Evolutionary conservation across 1,139 yeast species (phyloP).

Genomic region (Pichia sp.): DNA sequence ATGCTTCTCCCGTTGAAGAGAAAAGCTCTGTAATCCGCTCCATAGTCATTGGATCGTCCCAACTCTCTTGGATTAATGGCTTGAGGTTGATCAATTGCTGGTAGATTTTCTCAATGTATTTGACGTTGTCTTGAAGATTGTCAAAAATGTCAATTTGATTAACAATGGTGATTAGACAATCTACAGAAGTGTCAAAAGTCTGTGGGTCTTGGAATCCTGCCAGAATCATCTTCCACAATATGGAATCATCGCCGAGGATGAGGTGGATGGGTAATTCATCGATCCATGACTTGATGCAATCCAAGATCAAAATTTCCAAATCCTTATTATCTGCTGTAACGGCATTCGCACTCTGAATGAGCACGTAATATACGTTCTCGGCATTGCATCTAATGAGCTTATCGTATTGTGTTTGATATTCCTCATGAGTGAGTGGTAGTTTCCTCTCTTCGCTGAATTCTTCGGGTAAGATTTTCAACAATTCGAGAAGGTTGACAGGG

Average conservation of each 20-base stretch:
- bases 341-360: slow-evolving; percentile 42
- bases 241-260: slow-evolving; percentile 37
- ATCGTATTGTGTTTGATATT: slow-evolving; percentile 56
- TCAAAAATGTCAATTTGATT: slow-evolving; percentile 56
- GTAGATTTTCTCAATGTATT: slow-evolving; percentile 60
- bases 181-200: slow-evolving; percentile 81
- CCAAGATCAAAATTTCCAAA: slow-evolving; percentile 42
- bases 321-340: slow-evolving; percentile 24
- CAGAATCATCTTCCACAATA: slow-evolving; percentile 63
- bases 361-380: slow-evolving; percentile 55
- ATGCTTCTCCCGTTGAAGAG: slow-evolving; percentile 91
- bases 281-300: slow-evolving; percentile 85
- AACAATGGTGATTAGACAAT: slow-evolving; percentile 72
- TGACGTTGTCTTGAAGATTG: slow-evolving; percentile 44
- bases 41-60: slow-evolving; percentile 64
- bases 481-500: slow-evolving; percentile 55
- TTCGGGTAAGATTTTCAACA: slow-evolving; percentile 83
- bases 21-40: slow-evolving; percentile 71
- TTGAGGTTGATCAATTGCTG: slow-evolving; percentile 58
- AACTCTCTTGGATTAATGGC: slow-evolving; percentile 37
- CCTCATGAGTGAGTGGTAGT: slow-evolving; percentile 76
- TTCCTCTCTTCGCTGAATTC: slow-evolving; percentile 75
- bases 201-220: slow-evolving; percentile 56
- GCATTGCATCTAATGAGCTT: slow-evolving; percentile 63
- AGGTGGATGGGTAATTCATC: slow-evolving; percentile 71